Evolutionary conservation across 306 rosid genomes (phyloP), one percentile per base, ranked within the genome.

Genomic region (Rosa chinensis): DNA sequence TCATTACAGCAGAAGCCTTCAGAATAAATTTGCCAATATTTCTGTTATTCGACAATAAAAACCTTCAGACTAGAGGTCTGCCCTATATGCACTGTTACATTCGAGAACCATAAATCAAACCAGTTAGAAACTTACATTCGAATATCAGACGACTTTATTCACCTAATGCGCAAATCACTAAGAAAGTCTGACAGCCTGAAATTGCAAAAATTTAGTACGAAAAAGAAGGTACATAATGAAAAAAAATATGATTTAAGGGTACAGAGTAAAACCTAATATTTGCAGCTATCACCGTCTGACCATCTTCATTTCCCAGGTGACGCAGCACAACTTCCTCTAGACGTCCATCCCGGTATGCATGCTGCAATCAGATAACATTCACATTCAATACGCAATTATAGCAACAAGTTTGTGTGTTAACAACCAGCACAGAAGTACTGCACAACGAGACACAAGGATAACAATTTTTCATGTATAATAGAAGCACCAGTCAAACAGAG

Each of bases 121-220:
- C 53, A 44, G 0, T 14, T 10, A 28, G 6, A 77, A 79, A 74
- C 97, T 90, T 88, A 92, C 97, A 72, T 75, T 55, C 59, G 77
- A 76, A 39, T 63, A 74, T 66, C 17, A 20, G 55, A 50, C 66
- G 55, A 58, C 84, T 10, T 63, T 74, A 82, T 87, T 93, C 94
- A 92, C 80, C 91, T 78, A 85, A 96, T 83, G 80, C 82, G 94
- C 91, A 96, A 81, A 72, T 83, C 89, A 76, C 90, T 82, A 71
- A 96, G 89, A 83, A 91, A 93, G 82, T 93, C 99, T 1, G 99
- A 91, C 86, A 96, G 72, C 94, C 99, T 96, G 97, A 74, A 63
- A 81, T 55, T 47, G 77, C 88, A 79, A 32, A 77, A 44, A 69
- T 74, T 74, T 70, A 47, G 79, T 81, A 21, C 42, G 71, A 18